Base-by-base conservation (phyloP, 164 flowering plant genomes). In the Tetrastigma voinierianum region DNA sequence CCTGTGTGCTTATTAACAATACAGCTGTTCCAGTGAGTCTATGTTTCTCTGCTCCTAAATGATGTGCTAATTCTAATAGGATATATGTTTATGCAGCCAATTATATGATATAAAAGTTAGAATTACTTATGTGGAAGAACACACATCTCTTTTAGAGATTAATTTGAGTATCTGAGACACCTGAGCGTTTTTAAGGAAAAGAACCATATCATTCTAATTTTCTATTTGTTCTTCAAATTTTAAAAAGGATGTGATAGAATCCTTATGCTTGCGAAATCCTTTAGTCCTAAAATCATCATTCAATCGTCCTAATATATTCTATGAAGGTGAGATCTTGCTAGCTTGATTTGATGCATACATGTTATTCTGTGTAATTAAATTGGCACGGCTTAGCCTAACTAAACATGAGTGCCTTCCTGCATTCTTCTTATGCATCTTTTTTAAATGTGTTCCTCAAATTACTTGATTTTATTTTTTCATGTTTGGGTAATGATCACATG, bases 1-100 rank as follows among this genome's bases (percentile, higher is more conserved):
- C 97, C 97, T 43, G 82, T 93, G 68, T 70, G 91, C 73, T 97
- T 97, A 59, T 80, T 93, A 85, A 93, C 98, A 55, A 96, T 55
- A 93, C 97, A 55, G 98, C 97, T 74, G 94, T 74, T 82, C 98
- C 97, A 91, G 98, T 91, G 74, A 86, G 90, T 83, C 40, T 32
- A 7, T 0, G 40, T 32, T 32, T 32, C 40, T 3, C 40, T 32
- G 40, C 40, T 32, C 40, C 40, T 32, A 32, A 7, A 32, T 32
- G 40, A 4, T 32, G 40, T 32, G 40, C 3, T 32, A 32, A 32
- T 32, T 32, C 40, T 32, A 7, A n/a, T 32, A 7, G 40, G 40
- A 32, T 32, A 32, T 32, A 32, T 32, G 40, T 4, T 3, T 32
- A 32, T 32, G 40, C 40, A 4, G 6, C 0, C 40, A 32, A 32